Evolutionary conservation across 352 stramenopile genomes (phyloP).

Genomic region (Phytophthora gonapodyides): DNA sequence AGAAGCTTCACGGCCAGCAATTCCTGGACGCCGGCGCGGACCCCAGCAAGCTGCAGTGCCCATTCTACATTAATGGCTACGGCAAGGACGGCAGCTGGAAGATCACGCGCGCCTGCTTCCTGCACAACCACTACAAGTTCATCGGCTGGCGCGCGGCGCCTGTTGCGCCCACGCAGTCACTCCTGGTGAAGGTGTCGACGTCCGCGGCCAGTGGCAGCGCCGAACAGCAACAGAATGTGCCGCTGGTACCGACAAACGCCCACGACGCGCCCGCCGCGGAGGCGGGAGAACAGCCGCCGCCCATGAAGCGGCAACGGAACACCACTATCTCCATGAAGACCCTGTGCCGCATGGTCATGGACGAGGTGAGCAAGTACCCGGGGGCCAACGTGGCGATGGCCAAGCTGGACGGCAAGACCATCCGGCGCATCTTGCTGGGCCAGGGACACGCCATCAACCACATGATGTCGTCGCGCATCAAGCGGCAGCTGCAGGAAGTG

Average conservation of each 20-base stretch:
- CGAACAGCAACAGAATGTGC: conserved; percentile 3
- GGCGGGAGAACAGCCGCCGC: conserved; percentile 2
- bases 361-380: conserved; percentile 69
- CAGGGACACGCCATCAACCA: conserved; percentile 80
- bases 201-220: conserved; percentile 5
- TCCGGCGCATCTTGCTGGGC: conserved; percentile 69
- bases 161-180: neutral
- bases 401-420: conserved; percentile 76
- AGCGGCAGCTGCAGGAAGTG: conserved; percentile 67
- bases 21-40: conserved; percentile 69
- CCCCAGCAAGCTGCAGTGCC: conserved; percentile 56
- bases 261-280: neutral
- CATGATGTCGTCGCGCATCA: conserved; percentile 87
- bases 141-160: conserved; percentile 56
- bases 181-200: conserved; percentile 8
- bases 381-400: conserved; percentile 61
- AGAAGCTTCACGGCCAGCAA: conserved; percentile 80
- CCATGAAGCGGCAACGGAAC: conserved; percentile 58
- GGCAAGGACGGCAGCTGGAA: conserved; percentile 71
- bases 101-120: conserved; percentile 71
- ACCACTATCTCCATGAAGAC: conserved; percentile 83
- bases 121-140: conserved; percentile 90
- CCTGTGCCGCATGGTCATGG: conserved; percentile 73
- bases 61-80: conserved; percentile 86
- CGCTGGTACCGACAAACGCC: neutral